Evolutionary conservation across 2,329 filamentous ascomycete genomes (phyloP).

Genomic region (Monascus ruber): DNA sequence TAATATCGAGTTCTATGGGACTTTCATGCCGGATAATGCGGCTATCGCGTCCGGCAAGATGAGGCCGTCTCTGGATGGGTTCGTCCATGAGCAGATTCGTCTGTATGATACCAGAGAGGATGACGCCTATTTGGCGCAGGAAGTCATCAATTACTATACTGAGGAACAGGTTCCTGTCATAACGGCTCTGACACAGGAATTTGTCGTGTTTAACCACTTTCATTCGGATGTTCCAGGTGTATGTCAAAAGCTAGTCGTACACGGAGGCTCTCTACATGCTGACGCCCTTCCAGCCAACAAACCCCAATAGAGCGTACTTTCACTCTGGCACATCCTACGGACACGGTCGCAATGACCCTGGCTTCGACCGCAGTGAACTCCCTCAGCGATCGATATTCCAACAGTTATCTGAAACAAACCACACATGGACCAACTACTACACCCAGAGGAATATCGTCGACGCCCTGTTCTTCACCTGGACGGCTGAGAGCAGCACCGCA

Average conservation of each 20-base stretch:
- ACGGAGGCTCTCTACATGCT: not conserved
- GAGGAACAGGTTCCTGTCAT: slow-evolving; percentile 34
- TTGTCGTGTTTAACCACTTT: slow-evolving; percentile 36
- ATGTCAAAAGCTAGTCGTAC: slow-evolving; percentile 9
- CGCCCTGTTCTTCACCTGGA: slow-evolving; percentile 25
- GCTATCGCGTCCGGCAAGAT: slow-evolving; percentile 21
- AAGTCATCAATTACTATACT: slow-evolving; percentile 37
- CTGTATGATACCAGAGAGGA: slow-evolving; percentile 18
- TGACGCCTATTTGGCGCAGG: slow-evolving; percentile 21
- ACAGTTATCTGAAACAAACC: slow-evolving; percentile 20
- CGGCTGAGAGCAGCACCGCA: slow-evolving; percentile 10
- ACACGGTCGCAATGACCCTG: slow-evolving; percentile 22
- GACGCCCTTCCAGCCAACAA: slow-evolving; percentile 35
- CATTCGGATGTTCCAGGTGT: slow-evolving; percentile 33
- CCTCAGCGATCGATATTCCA: slow-evolving; percentile 27
- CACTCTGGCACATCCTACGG: slow-evolving; percentile 21
- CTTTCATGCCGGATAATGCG: slow-evolving; percentile 20
- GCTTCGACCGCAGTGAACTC: slow-evolving; percentile 7
- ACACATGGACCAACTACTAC: slow-evolving; percentile 28
- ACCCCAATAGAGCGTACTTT: slow-evolving; percentile 8
- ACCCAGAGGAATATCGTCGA: slow-evolving; percentile 19
- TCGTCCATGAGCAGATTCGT: slow-evolving; percentile 32
- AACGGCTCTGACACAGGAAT: slow-evolving; percentile 30
- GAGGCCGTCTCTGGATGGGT: slow-evolving; percentile 23
- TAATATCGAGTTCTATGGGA: slow-evolving; percentile 35